These are phyloP conservation scores for Epichloe gansuensis DNA, from an alignment of 2,329 filamentous ascomycete genomes.

Conservation along the genomic window DNA sequence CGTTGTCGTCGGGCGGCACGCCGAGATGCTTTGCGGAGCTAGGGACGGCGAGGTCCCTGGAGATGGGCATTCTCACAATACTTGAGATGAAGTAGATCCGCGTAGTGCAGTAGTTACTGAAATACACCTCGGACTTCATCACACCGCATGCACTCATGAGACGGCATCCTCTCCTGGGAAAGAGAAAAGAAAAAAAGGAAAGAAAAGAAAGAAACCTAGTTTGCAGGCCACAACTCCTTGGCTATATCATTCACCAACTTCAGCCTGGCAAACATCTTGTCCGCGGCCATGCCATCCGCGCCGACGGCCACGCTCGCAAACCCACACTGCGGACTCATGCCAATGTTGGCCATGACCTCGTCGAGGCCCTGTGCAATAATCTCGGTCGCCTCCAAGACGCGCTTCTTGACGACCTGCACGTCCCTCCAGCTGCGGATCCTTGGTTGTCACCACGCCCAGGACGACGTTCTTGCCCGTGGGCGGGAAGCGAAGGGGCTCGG, in stretches of 20 bases:
- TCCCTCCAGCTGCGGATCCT: slow-evolving; percentile 45
- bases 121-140: no score
- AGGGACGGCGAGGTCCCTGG: slow-evolving; percentile 1
- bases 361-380: slow-evolving; percentile 55
- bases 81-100: no score
- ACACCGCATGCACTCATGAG: no score
- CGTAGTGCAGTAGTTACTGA: no score
- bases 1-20: not conserved
- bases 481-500: slow-evolving; percentile 48
- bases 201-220: not conserved
- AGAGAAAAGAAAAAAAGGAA: not conserved
- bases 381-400: slow-evolving; percentile 45
- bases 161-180: not conserved
- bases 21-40: slow-evolving; percentile 2
- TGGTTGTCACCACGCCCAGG: slow-evolving; percentile 47
- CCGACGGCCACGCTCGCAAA: slow-evolving; percentile 58
- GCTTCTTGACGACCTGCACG: slow-evolving; percentile 37
- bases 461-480: slow-evolving; percentile 49
- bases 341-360: slow-evolving; percentile 50
- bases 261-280: slow-evolving; percentile 60
- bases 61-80: slow-evolving; percentile 4
- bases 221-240: slow-evolving; percentile 45
- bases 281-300: slow-evolving; percentile 47
- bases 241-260: slow-evolving; percentile 54
- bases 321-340: slow-evolving; percentile 57